Evolutionary conservation across 2,329 filamentous ascomycete species (phyloP).

Genomic region (Clarireedia homoeocarpa): DNA sequence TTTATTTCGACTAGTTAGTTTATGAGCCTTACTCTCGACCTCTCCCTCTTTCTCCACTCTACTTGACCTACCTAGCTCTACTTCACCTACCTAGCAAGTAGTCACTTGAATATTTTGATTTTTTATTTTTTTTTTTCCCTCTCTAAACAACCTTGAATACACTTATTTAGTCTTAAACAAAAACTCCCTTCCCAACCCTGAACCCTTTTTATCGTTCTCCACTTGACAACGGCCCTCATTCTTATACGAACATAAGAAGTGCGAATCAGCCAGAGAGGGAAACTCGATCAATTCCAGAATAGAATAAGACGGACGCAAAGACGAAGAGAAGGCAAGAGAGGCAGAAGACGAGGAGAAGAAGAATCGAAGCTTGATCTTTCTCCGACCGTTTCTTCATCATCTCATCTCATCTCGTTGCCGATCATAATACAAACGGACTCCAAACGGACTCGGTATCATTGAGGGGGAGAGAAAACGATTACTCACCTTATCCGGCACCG

Average conservation of each 20-base stretch:
- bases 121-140: no score
- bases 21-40: no score
- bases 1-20: no score
- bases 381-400: background rate
- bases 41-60: no score
- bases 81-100: no score
- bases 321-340: background rate
- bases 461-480: no score
- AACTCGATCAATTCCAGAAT: background rate
- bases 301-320: background rate
- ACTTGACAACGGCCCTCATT: conserved; percentile 1
- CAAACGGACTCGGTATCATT: background rate
- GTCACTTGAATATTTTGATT: no score
- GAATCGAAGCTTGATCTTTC: background rate
- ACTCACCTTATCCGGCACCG: no score
- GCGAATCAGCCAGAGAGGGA: background rate
- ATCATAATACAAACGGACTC: background rate
- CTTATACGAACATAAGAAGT: background rate
- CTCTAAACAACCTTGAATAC: background rate
- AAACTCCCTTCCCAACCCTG: background rate
- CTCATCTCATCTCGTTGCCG: background rate
- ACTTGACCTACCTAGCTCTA: no score
- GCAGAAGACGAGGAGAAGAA: background rate
- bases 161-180: background rate
- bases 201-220: conserved; percentile 1